Conservation (phyloP, 2,329 filamentous ascomycete genomes). For the Juglanconis juglandina region DNA sequence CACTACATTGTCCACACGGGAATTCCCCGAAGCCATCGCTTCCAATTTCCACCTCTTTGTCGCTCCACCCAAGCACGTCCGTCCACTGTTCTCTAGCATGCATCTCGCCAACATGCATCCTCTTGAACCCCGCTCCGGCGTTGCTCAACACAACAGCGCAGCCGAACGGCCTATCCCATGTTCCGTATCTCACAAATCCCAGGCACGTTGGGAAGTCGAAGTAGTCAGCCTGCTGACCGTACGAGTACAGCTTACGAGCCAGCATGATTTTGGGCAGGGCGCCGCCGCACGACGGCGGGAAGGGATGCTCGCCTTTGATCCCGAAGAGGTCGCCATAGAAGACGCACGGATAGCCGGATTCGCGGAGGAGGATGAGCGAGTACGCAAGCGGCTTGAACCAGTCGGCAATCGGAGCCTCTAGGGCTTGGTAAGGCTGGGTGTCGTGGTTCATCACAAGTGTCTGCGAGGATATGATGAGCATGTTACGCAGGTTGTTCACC, state of each 20-base stretch:
- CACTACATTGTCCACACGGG: conserved; percentile 48
- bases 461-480: conserved; percentile 22
- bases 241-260: conserved; percentile 63
- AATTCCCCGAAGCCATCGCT: conserved; percentile 59
- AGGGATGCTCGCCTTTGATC: conserved; percentile 43
- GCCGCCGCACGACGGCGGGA: conserved; percentile 50
- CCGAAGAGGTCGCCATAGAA: conserved; percentile 72
- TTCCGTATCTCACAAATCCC: conserved; percentile 54
- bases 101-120: conserved; percentile 60
- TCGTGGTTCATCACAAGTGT: conserved; percentile 73
- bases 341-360: conserved; percentile 61
- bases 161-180: conserved; percentile 43
- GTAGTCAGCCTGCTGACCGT: conserved; percentile 64
- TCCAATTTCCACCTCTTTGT: conserved; percentile 56
- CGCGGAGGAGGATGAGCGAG: conserved; percentile 64
- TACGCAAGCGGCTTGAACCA: conserved; percentile 73
- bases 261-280: conserved; percentile 57
- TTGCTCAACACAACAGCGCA: conserved; percentile 58
- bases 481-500: too few relatives aligned
- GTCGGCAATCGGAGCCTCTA: conserved; percentile 55
- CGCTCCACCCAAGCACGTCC: conserved; percentile 56
- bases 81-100: conserved; percentile 62
- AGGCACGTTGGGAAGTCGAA: conserved; percentile 59
- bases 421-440: conserved; percentile 45
- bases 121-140: conserved; percentile 46